Percentiles rank a stretch among this genome's conserved stretches.
These are phyloP conservation scores for Phaeomoniella chlamydospora DNA, from an alignment of 2,329 filamentous ascomycete species.

Conservation along the genomic window DNA sequence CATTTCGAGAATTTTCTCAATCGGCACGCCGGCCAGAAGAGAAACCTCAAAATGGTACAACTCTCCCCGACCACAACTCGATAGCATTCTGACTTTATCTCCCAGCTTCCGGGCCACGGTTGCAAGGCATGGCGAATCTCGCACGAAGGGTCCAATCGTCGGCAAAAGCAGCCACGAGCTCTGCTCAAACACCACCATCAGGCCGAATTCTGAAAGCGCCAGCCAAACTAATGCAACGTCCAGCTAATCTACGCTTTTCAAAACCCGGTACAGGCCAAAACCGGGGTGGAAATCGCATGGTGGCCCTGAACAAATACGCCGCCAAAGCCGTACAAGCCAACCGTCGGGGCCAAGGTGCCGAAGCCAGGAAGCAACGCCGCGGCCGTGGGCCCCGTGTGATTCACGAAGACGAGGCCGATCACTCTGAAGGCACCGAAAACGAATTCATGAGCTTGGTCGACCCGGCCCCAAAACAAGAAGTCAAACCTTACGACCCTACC, in stretches of 20 bases:
- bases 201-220: not conserved
- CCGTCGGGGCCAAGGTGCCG: not conserved
- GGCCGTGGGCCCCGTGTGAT: not conserved
- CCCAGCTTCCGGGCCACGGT: too few species aligned
- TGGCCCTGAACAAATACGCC: not conserved
- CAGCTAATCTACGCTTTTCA: not conserved
- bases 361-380: too few species aligned
- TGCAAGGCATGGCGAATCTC: not conserved
- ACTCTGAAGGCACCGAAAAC: not conserved
- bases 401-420: not conserved
- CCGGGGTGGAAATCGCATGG: not conserved
- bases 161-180: not conserved
- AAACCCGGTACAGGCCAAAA: not conserved
- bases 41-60: too few species aligned
- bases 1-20: not conserved
- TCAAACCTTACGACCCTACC: slow-evolving; percentile 7
- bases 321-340: not conserved
- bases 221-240: not conserved
- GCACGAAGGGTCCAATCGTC: not conserved
- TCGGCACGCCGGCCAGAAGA: not conserved
- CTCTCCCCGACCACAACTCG: too few species aligned
- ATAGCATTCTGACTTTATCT: too few species aligned
- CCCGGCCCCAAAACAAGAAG: not conserved
- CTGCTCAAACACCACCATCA: not conserved
- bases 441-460: not conserved